Base-by-base conservation (phyloP, 2,329 filamentous ascomycete genomes). In the Botrytis byssoidea region DNA sequence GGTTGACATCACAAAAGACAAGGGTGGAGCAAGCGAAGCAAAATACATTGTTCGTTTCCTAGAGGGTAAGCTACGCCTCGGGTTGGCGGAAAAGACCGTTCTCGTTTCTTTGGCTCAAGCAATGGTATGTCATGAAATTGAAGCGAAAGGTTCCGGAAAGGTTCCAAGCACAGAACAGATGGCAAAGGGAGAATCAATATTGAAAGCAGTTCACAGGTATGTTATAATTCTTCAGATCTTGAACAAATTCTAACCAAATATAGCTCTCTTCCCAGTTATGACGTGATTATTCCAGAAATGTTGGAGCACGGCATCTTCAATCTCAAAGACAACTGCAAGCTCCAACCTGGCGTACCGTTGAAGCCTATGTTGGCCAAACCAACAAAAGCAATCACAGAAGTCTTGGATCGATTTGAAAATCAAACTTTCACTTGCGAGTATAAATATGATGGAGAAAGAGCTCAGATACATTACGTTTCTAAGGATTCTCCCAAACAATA, bases 321-420 rank as follows among this genome's bases (percentile, higher is more conserved):
- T 55, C 84, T 99, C 20, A 88, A 89, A 70, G 92, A 97, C 16
- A 89, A 92, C 73, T 98, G 96, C 87, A 97, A 97, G 82, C 88
- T 99, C 63, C 93, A 94, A 77, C 95, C 96, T 0, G 96, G 96
- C 76, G 93, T 99, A 25, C 96, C 96, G 0, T 86, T 99, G 74
- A 99, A 99, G 83, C 96, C 96, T 79, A 99, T 99, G 96, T 87
- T 99, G 85, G 96, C 96, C 32, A 98, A 98, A 80, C 96, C 96
- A 4, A 99, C 96, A 16, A 99, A 99, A 82, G 95, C 96, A 8
- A 98, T 99, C 79, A 97, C 95, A 0, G 96, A 99, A 83, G 96
- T 99, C 0, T 87, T 99, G 18, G 95, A 99, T 83, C 93, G 96
- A 8, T 99, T 99, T 77, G 96, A 98, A 81, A 91, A 93, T 76